Base-by-base conservation (phyloP, 176 grass and related monocot species). In the Saccharum spontaneum region DNA sequence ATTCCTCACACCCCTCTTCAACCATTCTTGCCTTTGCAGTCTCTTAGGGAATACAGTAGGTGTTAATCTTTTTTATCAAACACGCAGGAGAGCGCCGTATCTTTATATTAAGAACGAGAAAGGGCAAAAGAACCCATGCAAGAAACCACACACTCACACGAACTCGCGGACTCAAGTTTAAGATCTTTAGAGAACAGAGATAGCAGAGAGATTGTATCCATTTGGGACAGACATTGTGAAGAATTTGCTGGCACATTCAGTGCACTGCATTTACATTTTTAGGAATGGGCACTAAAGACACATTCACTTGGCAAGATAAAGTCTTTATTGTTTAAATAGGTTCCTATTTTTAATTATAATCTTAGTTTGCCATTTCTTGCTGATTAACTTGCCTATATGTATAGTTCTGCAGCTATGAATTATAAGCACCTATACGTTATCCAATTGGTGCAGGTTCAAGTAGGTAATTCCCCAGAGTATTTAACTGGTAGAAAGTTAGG, bases 401-500 rank as follows among this genome's bases (percentile, higher is more conserved):
- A 24, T 37, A 75, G 48, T 69, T 80, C 23, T 59, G 37, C 1
- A 67, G 16, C 69, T 73, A 76, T 60, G 76, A 46, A 23, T 34
- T 78, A 57, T 24, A 57, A 73, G 30, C 22, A 24, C 62, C 22
- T 84, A 30, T 72, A 64, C 30, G 24, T 50, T 60, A 12, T 80
- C 33, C 52, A 41, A 67, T 9, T 71, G 65, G 79, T 83, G 39
- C 86, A 97, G 94, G 90, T 97, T 94, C 94, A 97, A 94, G 87
- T 97, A 41, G 94, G 94, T 65, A 90, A 92, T 54, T 97, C 94
- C 41, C 94, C 94, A 84, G 79, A 88, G 55, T 97, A 94, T 88
- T 77, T 92, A 69, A 91, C 88, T 77, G 92, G 92, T 71, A 90
- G 88, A 67, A 97, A 97, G 83, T 87, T 97, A 75, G 94, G 94